Conservation (phyloP, 148 eudicot genomes). For the Chenopodium suecicum region DNA sequence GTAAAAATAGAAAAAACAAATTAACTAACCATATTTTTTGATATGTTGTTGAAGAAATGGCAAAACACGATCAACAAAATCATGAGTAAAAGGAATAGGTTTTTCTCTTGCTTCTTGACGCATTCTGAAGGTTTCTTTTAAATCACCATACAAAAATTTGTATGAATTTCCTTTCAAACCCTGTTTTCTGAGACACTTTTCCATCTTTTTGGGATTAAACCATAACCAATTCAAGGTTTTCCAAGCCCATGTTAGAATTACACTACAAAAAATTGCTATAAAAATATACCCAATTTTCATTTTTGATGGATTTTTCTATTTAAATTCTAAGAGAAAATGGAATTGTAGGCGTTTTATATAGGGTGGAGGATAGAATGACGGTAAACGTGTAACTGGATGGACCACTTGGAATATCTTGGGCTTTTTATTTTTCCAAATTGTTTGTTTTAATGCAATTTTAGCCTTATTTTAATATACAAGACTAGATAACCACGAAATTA, state of each 20-base stretch:
- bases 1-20: too few species aligned
- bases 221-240: conserved; percentile 27
- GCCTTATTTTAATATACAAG: too few species aligned
- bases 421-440: too few species aligned
- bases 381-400: too few species aligned
- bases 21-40: conserved; percentile 16
- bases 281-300: too few species aligned
- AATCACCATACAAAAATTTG: conserved; percentile 21
- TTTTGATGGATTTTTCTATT: too few species aligned
- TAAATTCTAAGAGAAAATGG: too few species aligned
- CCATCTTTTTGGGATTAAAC: conserved; percentile 28
- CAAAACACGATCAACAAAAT: conserved; percentile 20
- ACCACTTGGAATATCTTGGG: too few species aligned
- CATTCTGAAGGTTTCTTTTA: conserved; percentile 17
- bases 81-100: conserved; percentile 30
- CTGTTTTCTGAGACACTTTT: conserved; percentile 24
- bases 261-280: background rate
- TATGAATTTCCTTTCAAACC: conserved; percentile 8
- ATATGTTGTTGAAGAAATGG: conserved; percentile 22
- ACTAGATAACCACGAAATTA: too few species aligned
- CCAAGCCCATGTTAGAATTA: conserved; percentile 6
- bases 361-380: too few species aligned
- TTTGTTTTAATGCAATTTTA: too few species aligned
- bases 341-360: too few species aligned
- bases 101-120: conserved; percentile 13